Conservation (phyloP, 139 green algal species). For the Coelastrella sp. region DNA sequence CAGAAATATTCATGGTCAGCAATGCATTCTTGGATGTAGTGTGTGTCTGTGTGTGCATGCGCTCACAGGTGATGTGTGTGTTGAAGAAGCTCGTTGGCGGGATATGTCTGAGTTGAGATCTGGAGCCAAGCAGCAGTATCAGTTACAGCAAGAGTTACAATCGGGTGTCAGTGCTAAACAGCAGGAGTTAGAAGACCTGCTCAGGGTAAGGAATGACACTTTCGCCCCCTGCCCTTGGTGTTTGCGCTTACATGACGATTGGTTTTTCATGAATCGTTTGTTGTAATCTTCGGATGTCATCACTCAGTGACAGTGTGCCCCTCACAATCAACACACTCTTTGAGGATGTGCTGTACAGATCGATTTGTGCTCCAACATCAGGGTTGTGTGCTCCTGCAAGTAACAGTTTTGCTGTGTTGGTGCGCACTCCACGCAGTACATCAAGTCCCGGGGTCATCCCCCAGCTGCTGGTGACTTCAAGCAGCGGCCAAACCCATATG, state of each 20-base stretch:
- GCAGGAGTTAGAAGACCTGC: slow-evolving; percentile 12
- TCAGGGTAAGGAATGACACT: background rate
- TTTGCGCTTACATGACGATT: too few relatives aligned
- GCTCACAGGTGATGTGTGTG: slow-evolving; percentile 9
- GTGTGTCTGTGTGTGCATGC: too few relatives aligned
- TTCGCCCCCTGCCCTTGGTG: too few relatives aligned
- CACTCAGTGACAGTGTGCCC: too few relatives aligned
- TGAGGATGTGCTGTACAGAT: too few relatives aligned
- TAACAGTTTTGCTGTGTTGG: background rate
- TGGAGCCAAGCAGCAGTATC: background rate
- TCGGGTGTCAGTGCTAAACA: background rate
- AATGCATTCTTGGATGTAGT: too few relatives aligned
- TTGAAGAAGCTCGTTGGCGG: slow-evolving; percentile 23
- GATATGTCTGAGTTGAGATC: background rate
- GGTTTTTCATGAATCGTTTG: too few relatives aligned
- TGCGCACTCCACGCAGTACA: background rate
- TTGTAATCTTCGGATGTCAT: too few relatives aligned
- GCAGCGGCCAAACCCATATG: slow-evolving; percentile 5
- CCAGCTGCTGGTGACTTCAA: slow-evolving; percentile 29
- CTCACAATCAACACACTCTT: too few relatives aligned
- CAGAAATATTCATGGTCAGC: too few relatives aligned
- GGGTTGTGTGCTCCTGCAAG: too few relatives aligned
- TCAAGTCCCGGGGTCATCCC: background rate
- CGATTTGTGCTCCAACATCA: too few relatives aligned
- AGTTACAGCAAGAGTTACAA: slow-evolving; percentile 12